Base-by-base conservation (phyloP, 495 filamentous ascomycete genomes). In the Parathielavia hyrcaniae region DNA sequence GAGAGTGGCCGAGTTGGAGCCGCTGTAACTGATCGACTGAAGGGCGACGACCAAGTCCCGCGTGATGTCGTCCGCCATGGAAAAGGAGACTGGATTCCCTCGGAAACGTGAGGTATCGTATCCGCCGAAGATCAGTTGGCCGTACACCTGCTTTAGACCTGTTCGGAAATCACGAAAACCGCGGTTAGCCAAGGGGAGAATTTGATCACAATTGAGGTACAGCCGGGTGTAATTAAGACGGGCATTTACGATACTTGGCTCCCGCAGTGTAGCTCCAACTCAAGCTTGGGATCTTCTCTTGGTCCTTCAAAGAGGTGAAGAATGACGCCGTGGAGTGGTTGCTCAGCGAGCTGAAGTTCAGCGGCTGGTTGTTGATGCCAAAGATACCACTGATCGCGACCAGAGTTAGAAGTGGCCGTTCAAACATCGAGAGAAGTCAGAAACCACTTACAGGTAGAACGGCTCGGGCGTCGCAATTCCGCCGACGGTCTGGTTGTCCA, bases 21-120 rank as follows among this genome's bases (percentile, higher is more conserved):
- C 43, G 43, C 43, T 46, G 11, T 46, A 46, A 19, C 43, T 46
- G 17, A 46, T 46, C 10, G 43, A 46, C 43, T 46, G 43, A 12
- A 46, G 43, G 7, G 4, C 43, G 20, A 46, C 43, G 2, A 46
- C 43, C 19, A 46, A 14, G 11, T 46, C 43, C 10, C 43, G 43
- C 10, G 43, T 46, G 43, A 46, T 23, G 13, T 46, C 43, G 43
- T 46, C 43, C 43, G 43, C 43, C 43, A 46, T 46, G 19, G 43
- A 46, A 46, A 46, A 46, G 0, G 43, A 46, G 22, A 46, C 43
- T 6, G 9, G 22, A 17, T 46, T 23, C 43, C 23, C 43, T 9
- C 22, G 4, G 43, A 46, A 46, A 3, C 43, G 43, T 12, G 43
- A 46, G 19, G 43, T 46, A 17, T 46, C 43, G 43, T 46, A 46